A percentile compares a stretch with the other conserved stretches of the same genome.
Evolutionary conservation across 1,284 basidiomycete species (phyloP).

Genomic region (Apiotrichum sp.): DNA sequence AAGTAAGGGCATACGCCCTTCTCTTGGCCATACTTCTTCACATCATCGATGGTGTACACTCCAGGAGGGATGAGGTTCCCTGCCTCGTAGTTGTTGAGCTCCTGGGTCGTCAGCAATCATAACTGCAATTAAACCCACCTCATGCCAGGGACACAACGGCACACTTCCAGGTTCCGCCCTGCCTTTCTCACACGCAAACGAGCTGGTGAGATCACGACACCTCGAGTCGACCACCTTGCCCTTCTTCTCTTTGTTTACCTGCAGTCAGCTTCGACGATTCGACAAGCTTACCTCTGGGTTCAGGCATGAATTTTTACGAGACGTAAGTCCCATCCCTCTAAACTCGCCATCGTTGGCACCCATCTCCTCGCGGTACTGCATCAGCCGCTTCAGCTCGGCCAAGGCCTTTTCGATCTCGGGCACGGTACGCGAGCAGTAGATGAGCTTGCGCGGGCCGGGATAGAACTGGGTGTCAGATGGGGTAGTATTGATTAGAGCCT

Average conservation of each 20-base stretch:
- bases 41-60: slow-evolving; percentile 90
- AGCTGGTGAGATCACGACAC: slow-evolving; percentile 90
- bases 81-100: slow-evolving; percentile 70
- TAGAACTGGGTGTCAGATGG: slow-evolving; percentile 60
- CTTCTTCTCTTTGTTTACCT: slow-evolving; percentile 96
- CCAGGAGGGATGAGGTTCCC: slow-evolving; percentile 81
- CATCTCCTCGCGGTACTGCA: slow-evolving; percentile 81
- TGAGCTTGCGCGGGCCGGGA: slow-evolving; percentile 83
- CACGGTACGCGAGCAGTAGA: slow-evolving; percentile 99
- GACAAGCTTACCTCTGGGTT: slow-evolving; percentile 72
- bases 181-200: slow-evolving; percentile 77
- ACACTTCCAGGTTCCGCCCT: slow-evolving; percentile 84
- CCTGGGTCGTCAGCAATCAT: slow-evolving; percentile 46
- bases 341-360: slow-evolving; percentile 73
- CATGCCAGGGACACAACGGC: slow-evolving; percentile 90
- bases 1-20: slow-evolving; percentile 93
- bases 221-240: slow-evolving; percentile 95
- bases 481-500: slow-evolving; percentile 10
- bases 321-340: slow-evolving; percentile 85
- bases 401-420: slow-evolving; percentile 99
- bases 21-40: slow-evolving; percentile 80
- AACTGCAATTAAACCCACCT: slow-evolving; percentile 54
- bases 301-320: slow-evolving; percentile 93
- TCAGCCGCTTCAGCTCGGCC: slow-evolving; percentile 78
- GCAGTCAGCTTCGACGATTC: not conserved